Base-by-base conservation (phyloP, 768 basidiomycete species). In the Trametopsis cervina region DNA sequence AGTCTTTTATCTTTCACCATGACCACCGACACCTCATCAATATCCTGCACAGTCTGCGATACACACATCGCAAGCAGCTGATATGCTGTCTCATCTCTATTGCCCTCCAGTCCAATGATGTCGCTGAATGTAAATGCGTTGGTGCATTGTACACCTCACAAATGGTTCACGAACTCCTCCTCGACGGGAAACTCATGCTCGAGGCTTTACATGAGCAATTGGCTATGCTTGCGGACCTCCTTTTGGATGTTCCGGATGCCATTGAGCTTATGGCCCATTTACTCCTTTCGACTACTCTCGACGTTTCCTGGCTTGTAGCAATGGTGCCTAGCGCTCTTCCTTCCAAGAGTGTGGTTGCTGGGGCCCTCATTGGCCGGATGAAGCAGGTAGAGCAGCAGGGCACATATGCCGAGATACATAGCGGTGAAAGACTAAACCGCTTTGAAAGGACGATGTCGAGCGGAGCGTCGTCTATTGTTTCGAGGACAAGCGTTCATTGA, bases 161-260 rank as follows among this genome's bases (percentile, higher is more conserved):
- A 39, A 59, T 65, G 15, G 48, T 65, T 10, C 63, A 61, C 5
- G 61, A 61, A 25, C 50, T 54, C 17, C 50, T 60, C 27, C 54
- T 67, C 5, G 53, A 66, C 1, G 40, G 52, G 21, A 66, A 64
- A 4, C 51, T 54, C 10, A 62, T 75, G 57, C 57, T 63, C 54
- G 57, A 58, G 35, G 69, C 65, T 9, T 62, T 74, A 45, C 55
- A 55, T 44, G 59, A 62, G 1, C 55, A 66, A 17, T 54, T 72
- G 45, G 63, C 63, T 37, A 55, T 63, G 21, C 61, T 78, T 22
- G 72, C 72, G 47, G 78, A 78, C 54, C 59, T 69, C 4, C 60
- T 66, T 11, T 60, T 75, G 47, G 78, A 80, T 55, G 67, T 72
- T 33, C 77, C 77, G 3, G 57, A 63, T 24, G 75, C 73, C 0